Conservation (phyloP, 2,329 filamentous ascomycete species). For the Parafenestella ontariensis region DNA sequence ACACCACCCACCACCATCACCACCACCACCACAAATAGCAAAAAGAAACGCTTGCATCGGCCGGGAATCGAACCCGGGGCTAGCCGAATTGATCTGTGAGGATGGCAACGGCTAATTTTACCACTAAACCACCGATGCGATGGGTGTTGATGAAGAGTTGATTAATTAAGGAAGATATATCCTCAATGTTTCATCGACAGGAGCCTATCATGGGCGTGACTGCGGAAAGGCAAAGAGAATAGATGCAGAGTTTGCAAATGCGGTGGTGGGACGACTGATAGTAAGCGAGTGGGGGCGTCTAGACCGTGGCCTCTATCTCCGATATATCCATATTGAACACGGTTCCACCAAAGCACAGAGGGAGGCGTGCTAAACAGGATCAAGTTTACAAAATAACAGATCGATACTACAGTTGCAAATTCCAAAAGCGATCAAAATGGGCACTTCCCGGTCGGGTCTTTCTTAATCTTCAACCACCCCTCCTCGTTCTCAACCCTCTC, state of each 20-base stretch:
- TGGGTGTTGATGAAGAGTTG: too few species aligned
- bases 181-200: too few species aligned
- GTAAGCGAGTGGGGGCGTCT: too few species aligned
- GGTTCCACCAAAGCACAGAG: too few species aligned
- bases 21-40: not conserved
- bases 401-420: not conserved
- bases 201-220: too few species aligned
- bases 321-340: too few species aligned
- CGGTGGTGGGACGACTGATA: too few species aligned
- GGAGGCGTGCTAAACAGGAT: not conserved
- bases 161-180: too few species aligned
- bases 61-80: conserved; percentile 22
- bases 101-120: conserved; percentile 25
- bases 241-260: too few species aligned
- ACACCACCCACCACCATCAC: not conserved
- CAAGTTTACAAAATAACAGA: not conserved
- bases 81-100: conserved; percentile 11
- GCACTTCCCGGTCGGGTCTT: conserved; percentile 20
- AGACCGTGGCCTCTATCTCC: too few species aligned
- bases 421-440: not conserved
- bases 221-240: too few species aligned
- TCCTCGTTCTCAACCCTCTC: conserved; percentile 12
- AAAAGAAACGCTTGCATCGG: conserved; percentile 11
- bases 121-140: conserved; percentile 22
- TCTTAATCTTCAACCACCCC: conserved; percentile 17